Conservation (phyloP, 768 basidiomycete species). For the Suillus lakei region DNA sequence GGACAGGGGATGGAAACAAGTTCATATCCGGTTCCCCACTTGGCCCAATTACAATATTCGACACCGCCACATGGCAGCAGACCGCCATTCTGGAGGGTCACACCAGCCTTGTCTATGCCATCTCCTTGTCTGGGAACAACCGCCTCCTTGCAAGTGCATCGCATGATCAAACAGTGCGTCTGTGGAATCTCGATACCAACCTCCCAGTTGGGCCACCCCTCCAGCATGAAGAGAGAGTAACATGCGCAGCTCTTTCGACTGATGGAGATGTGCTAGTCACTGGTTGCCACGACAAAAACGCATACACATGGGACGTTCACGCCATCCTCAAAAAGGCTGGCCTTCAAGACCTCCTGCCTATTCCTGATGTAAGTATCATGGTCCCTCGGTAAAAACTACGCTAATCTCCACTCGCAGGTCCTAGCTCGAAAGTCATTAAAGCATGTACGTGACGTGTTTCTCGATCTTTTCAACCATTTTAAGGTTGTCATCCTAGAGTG, state of each 20-base stretch:
- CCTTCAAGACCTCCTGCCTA: not conserved
- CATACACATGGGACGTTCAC: not conserved
- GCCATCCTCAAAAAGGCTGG: not conserved
- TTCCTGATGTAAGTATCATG: not conserved
- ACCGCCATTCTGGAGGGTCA: not conserved
- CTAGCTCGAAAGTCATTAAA: not conserved
- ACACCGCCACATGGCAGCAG: too few species aligned
- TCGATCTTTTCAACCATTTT: not conserved
- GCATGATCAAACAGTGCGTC: not conserved
- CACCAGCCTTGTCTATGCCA: not conserved
- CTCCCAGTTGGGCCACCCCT: not conserved
- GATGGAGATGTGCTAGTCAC: not conserved
- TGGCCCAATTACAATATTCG: too few species aligned
- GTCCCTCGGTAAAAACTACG: not conserved
- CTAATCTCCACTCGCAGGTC: not conserved
- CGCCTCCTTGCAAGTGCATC: not conserved
- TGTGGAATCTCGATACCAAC: not conserved
- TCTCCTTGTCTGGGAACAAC: not conserved
- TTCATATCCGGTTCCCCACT: too few species aligned
- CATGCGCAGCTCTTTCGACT: not conserved
- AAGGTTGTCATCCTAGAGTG: not conserved
- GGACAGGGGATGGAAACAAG: too few species aligned
- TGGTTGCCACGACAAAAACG: not conserved
- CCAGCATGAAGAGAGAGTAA: accelerated
- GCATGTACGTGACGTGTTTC: not conserved